phyloP scores from a whole-genome alignment of 2,329 filamentous ascomycete species.

The Fusarium multiceps region DNA sequence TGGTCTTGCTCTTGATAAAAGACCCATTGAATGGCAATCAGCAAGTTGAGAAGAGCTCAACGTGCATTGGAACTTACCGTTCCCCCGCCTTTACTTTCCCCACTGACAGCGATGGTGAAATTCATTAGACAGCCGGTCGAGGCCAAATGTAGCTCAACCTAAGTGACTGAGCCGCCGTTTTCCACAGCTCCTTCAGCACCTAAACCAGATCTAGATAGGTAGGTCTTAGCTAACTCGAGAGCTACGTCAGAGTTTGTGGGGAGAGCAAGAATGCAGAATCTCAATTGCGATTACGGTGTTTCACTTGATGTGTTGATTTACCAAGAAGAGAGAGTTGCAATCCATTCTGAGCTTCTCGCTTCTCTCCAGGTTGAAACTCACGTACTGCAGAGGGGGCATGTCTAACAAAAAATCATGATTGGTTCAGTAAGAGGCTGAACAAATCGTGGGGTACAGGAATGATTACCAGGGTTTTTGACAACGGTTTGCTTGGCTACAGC shows the following conservation, averaged over 20 bases:
- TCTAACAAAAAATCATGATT: constrained; percentile 5
- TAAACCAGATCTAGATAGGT: constrained; percentile 18
- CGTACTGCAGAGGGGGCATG: background rate
- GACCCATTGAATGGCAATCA: background rate
- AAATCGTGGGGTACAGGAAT: constrained; percentile 27
- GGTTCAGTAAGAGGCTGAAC: background rate
- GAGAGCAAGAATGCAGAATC: background rate
- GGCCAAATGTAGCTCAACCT: constrained; percentile 6
- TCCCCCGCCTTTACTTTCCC: constrained; percentile 22
- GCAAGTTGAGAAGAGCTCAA: background rate
- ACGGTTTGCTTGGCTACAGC: constrained; percentile 13
- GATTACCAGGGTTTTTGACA: constrained; percentile 5
- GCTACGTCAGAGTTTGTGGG: constrained; percentile 15
- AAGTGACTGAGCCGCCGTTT: constrained; percentile 26
- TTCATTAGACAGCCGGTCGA: constrained; percentile 13
- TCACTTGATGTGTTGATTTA: background rate
- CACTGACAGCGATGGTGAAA: constrained; percentile 26
- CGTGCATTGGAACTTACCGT: background rate
- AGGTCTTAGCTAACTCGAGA: background rate
- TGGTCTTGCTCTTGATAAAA: constrained; percentile 1
- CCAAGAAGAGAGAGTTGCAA: background rate
- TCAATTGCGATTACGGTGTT: constrained; percentile 3
- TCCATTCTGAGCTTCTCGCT: background rate
- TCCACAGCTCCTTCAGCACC: constrained; percentile 16
- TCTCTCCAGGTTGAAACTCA: constrained; percentile 6